Conservation (phyloP, 192 early-diverging fungal genomes). For the Backusella australiensis region DNA sequence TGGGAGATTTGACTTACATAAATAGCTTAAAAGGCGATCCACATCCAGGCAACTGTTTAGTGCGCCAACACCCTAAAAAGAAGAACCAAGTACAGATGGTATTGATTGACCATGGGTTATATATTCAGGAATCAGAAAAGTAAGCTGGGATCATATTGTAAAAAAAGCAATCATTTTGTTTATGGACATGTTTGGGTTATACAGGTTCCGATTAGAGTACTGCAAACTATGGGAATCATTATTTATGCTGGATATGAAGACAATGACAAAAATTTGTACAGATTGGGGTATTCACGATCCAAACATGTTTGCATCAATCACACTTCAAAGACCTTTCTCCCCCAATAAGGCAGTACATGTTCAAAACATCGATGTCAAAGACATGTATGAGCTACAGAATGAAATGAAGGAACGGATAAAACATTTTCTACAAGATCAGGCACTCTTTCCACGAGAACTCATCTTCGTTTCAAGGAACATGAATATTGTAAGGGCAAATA, state of each 20-base stretch:
- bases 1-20: neutral
- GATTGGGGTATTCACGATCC: slow-evolving; percentile 71
- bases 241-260: slow-evolving; percentile 66
- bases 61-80: slow-evolving; percentile 63
- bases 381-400: slow-evolving; percentile 74
- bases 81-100: slow-evolving; percentile 41
- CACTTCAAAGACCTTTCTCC: slow-evolving; percentile 67
- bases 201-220: slow-evolving; percentile 71
- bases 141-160: neutral
- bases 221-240: slow-evolving; percentile 84
- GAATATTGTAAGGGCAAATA: slow-evolving; percentile 83
- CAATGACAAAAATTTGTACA: slow-evolving; percentile 60
- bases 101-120: slow-evolving; percentile 92
- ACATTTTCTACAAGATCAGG: slow-evolving; percentile 68
- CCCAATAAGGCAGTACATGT: slow-evolving; percentile 44
- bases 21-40: slow-evolving; percentile 55
- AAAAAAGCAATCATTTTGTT: too few relatives aligned
- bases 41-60: slow-evolving; percentile 81
- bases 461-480: slow-evolving; percentile 90
- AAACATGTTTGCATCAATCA: slow-evolving; percentile 68
- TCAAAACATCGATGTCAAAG: slow-evolving; percentile 37
- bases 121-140: slow-evolving; percentile 66
- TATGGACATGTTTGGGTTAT: neutral
- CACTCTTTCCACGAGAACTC: slow-evolving; percentile 78
- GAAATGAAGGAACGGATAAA: slow-evolving; percentile 70